Percentiles rank a stretch among this genome's conserved stretches.
These are phyloP conservation scores for Vicia faba DNA, from an alignment of 306 rosid species.

Conservation along the genomic window DNA sequence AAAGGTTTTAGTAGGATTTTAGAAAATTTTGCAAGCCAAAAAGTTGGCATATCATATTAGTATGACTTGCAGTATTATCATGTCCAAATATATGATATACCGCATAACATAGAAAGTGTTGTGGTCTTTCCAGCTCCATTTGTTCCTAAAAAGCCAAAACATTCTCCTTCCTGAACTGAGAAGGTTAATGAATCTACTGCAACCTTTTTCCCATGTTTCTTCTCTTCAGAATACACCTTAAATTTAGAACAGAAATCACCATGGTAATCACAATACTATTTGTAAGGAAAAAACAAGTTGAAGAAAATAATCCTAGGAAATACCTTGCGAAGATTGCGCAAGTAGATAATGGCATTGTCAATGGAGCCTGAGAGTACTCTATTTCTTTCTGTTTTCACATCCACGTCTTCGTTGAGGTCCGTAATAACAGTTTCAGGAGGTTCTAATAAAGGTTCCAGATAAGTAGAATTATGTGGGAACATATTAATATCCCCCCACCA, in stretches of 20 bases:
- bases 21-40: conserved; percentile 13
- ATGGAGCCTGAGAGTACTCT: conserved; percentile 86
- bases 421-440: conserved; percentile 46
- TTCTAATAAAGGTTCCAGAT: conserved; percentile 69
- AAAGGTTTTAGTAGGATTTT: conserved; percentile 7
- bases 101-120: conserved; percentile 88
- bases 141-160: conserved; percentile 95
- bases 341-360: conserved; percentile 80
- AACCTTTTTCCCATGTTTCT: conserved; percentile 57
- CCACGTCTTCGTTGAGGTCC: conserved; percentile 73
- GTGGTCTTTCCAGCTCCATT: conserved; percentile 99
- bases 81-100: conserved; percentile 46
- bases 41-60: background rate
- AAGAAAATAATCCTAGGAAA: conserved; percentile 31
- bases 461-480: conserved; percentile 41
- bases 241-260: conserved; percentile 34
- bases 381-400: conserved; percentile 84
- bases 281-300: conserved; percentile 24
- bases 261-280: conserved; percentile 25
- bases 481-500: conserved; percentile 55
- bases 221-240: conserved; percentile 79
- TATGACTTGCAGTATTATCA: conserved; percentile 20
- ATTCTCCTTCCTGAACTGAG: conserved; percentile 94
- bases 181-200: conserved; percentile 91
- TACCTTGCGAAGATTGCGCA: conserved; percentile 90